Conservation (phyloP, 176 grass and related monocot genomes). For the Oryza brachyantha region DNA sequence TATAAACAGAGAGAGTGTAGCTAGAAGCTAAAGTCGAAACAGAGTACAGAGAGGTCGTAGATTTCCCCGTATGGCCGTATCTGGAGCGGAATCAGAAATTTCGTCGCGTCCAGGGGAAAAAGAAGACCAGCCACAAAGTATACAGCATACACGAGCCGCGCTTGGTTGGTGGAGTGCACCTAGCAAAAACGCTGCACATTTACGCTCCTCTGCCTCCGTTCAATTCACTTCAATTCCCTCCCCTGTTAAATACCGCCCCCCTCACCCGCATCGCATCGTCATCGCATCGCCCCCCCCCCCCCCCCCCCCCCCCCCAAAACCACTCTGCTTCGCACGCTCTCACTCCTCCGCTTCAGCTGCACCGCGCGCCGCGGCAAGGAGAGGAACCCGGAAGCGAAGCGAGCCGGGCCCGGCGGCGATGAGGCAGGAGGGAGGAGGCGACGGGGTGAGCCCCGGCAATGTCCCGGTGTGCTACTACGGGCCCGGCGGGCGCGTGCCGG, state of each 20-base stretch:
- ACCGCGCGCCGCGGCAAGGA: too few species aligned
- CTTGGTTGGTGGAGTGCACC: constrained; percentile 26
- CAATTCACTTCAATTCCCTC: too few species aligned
- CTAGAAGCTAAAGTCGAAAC: too few species aligned
- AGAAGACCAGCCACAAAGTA: too few species aligned
- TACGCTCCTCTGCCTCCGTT: constrained; percentile 7
- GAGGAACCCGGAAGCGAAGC: background rate
- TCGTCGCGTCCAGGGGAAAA: too few species aligned
- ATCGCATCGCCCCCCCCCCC: too few species aligned
- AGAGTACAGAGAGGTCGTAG: too few species aligned
- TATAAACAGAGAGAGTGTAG: too few species aligned
- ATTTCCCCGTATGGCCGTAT: too few species aligned
- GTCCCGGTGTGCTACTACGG: constrained; percentile 72
- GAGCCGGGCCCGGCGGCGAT: constrained; percentile 14
- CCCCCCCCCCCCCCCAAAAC: too few species aligned
- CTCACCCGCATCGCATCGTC: constrained; percentile 10
- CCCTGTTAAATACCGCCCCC: constrained; percentile 38
- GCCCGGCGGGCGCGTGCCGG: constrained; percentile 32
- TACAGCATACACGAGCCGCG: background rate
- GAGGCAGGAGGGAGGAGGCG: constrained; percentile 22
- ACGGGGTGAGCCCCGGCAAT: constrained; percentile 61
- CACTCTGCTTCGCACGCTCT: background rate
- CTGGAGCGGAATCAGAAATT: too few species aligned
- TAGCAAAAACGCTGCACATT: constrained; percentile 36
- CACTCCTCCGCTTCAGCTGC: background rate